Evolutionary conservation across 2,329 filamentous ascomycete genomes (phyloP).

Genomic region (Kalaharituber pfeilii): DNA sequence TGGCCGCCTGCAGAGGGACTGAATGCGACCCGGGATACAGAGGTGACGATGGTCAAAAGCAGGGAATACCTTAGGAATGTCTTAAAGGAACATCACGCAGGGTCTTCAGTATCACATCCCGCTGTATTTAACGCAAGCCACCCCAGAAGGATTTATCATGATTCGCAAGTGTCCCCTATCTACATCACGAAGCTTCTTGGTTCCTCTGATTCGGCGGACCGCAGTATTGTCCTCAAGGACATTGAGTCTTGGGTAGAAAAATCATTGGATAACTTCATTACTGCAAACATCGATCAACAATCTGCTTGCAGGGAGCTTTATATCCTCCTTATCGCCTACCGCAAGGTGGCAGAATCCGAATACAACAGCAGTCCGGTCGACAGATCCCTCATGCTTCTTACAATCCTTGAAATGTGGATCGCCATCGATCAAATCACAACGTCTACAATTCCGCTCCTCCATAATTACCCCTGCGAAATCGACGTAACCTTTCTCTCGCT

Average conservation of each 20-base stretch:
- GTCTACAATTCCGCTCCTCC: constrained; percentile 28
- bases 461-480: constrained; percentile 31
- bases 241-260: constrained; percentile 36
- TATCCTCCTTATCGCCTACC: constrained; percentile 26
- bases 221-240: constrained; percentile 16
- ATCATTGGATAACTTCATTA: constrained; percentile 29
- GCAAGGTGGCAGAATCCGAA: constrained; percentile 15
- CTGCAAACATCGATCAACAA: background rate
- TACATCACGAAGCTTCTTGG: too few species aligned
- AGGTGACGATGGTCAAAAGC: constrained; percentile 7
- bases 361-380: constrained; percentile 32
- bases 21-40: constrained; percentile 16
- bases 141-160: background rate
- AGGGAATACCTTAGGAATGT: background rate
- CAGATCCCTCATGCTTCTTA: constrained; percentile 39
- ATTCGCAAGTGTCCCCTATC: background rate
- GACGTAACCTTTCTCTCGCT: constrained; percentile 25
- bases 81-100: background rate
- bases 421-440: constrained; percentile 36
- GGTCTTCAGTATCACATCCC: background rate
- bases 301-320: constrained; percentile 24
- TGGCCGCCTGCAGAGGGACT: constrained; percentile 10
- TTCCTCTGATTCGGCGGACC: too few species aligned
- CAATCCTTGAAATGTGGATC: constrained; percentile 41
- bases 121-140: background rate